Conservation (phyloP, 768 basidiomycete species). For the Mycena pura region DNA sequence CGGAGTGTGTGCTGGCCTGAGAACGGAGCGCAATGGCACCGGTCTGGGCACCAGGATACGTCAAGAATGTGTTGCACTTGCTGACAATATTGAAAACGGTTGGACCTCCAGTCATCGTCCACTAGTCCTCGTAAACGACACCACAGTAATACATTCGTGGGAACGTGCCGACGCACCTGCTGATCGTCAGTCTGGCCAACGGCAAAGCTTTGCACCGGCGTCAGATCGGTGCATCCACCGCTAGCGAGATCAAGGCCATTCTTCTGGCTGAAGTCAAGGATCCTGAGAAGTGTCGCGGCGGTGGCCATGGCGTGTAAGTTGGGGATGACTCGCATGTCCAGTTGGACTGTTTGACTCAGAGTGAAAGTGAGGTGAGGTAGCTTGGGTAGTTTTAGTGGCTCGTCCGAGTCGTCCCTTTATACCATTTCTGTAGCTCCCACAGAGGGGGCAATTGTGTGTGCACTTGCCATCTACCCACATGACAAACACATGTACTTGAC, state of each 20-base stretch:
- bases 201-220: not conserved
- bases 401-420: no score
- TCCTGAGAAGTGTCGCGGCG: not conserved
- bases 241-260: not conserved
- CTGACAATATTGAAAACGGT: not conserved
- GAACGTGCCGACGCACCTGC: not conserved
- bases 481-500: no score
- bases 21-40: not conserved
- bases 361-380: no score
- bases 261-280: not conserved
- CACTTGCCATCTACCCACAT: no score
- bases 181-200: not conserved
- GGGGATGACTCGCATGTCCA: not conserved
- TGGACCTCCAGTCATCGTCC: not conserved
- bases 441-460: no score
- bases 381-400: no score
- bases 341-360: no score
- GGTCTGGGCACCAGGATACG: not conserved
- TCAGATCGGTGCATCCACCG: not conserved
- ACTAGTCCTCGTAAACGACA: no score
- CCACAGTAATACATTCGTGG: not conserved
- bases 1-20: not conserved
- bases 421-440: no score
- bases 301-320: not conserved
- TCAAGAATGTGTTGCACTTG: conserved; percentile 1